Evolutionary conservation across 139 green algal species (phyloP).

Genomic region (Chlorella vulgaris): DNA sequence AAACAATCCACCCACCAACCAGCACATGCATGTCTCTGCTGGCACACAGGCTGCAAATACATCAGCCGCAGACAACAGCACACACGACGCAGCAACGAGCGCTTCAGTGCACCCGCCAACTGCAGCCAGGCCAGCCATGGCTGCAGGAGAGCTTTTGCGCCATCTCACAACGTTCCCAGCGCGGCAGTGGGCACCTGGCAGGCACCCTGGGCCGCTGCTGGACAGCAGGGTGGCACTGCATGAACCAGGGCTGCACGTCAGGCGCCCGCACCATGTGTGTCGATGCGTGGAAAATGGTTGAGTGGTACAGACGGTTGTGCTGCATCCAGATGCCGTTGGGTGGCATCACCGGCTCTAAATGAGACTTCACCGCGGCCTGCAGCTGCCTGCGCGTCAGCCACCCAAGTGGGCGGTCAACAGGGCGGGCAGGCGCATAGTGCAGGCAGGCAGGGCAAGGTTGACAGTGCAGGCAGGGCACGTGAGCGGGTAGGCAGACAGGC

Average conservation of each 20-base stretch:
- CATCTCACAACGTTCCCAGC: too few species aligned
- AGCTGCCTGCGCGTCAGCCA: constrained; percentile 30
- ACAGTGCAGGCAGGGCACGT: not conserved
- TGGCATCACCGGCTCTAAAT: constrained; percentile 49
- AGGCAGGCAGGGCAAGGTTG: not conserved
- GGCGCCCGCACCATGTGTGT: constrained; percentile 56
- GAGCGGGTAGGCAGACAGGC: not conserved
- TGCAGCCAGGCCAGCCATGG: not conserved
- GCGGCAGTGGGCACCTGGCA: too few species aligned
- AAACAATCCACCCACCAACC: not conserved
- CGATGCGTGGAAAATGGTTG: constrained; percentile 71
- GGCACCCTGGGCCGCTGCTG: too few species aligned
- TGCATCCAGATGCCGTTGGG: constrained; percentile 65
- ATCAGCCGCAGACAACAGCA: too few species aligned
- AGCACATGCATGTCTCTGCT: not conserved
- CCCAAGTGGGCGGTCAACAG: not conserved
- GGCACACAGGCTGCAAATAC: not conserved
- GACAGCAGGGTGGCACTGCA: too few species aligned
- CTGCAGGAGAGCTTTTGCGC: not conserved
- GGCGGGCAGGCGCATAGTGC: not conserved
- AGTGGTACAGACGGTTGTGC: constrained; percentile 61
- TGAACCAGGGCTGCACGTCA: not conserved
- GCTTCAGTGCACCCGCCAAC: too few species aligned
- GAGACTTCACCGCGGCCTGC: constrained; percentile 14
- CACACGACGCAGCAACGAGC: too few species aligned